These are phyloP conservation scores for Solioccasus polychromus DNA, from an alignment of 768 basidiomycete species.

Conservation along the genomic window DNA sequence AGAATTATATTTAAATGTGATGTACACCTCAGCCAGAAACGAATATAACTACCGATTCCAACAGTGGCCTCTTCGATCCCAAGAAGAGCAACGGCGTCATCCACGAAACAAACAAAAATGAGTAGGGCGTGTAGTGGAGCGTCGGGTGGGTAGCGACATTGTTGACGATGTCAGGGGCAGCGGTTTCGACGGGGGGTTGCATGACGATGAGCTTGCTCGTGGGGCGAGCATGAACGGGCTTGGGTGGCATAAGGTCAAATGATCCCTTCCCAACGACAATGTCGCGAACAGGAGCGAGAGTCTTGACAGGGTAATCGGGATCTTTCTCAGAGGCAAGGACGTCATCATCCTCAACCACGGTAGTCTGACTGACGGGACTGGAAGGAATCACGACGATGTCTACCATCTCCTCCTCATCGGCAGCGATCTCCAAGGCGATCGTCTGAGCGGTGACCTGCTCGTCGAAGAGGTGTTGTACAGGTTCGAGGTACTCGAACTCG, in stretches of 20 bases:
- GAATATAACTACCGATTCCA: conserved; percentile 32
- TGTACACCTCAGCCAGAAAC: conserved; percentile 21
- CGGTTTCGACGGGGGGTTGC: conserved; percentile 20
- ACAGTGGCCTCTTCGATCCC: conserved; percentile 26
- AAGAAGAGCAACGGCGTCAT: conserved; percentile 25
- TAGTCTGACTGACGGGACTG: conserved; percentile 17
- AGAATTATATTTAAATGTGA: conserved; percentile 17
- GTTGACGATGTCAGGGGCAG: conserved; percentile 15
- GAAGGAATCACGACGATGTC: conserved; percentile 9
- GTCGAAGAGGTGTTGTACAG: conserved; percentile 28
- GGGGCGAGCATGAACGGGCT: conserved; percentile 5
- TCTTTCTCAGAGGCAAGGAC: conserved; percentile 1
- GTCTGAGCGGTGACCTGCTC: conserved; percentile 28
- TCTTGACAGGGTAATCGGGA: conserved; percentile 5
- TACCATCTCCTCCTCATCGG: conserved; percentile 16
- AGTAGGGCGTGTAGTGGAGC: conserved; percentile 8
- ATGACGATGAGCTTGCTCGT: conserved; percentile 21
- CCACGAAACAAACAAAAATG: conserved; percentile 25
- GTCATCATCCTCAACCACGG: conserved; percentile 20
- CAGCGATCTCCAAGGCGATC: conserved; percentile 29
- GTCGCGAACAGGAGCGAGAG: background rate
- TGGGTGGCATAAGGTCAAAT: background rate
- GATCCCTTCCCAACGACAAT: conserved; percentile 1
- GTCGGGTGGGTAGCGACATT: conserved; percentile 20
- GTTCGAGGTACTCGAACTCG: conserved; percentile 29